phyloP scores from a whole-genome alignment of 208 protist species.

The Leishmania lainsoni region DNA sequence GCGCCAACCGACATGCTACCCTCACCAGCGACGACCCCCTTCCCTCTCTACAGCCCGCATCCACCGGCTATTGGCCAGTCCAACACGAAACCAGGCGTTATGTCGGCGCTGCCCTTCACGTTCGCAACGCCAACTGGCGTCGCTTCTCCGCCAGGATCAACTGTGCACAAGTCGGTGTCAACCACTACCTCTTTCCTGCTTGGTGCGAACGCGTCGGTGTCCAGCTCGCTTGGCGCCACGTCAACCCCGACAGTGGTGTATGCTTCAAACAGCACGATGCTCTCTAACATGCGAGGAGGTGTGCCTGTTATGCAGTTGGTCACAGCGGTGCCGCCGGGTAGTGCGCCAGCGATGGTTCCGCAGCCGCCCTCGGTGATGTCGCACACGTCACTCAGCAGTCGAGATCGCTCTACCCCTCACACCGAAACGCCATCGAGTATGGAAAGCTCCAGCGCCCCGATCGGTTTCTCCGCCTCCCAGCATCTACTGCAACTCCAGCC shows the following conservation, averaged over 20 bases:
- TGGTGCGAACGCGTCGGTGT: constrained; percentile 13
- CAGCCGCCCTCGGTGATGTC: constrained; percentile 21
- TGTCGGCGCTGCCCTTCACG: constrained; percentile 20
- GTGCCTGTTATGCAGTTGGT: constrained; percentile 27
- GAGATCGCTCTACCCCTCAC: constrained; percentile 18
- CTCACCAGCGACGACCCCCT: background rate
- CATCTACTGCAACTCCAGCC: background rate
- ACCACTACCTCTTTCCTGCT: constrained; percentile 12
- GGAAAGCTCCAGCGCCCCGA: constrained; percentile 12
- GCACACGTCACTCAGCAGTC: constrained; percentile 20
- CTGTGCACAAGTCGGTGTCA: background rate
- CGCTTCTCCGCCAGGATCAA: background rate
- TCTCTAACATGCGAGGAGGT: constrained; percentile 17
- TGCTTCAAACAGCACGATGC: constrained; percentile 12
- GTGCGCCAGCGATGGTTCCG: background rate
- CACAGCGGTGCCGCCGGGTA: constrained; percentile 2
- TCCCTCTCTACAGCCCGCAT: constrained; percentile 15
- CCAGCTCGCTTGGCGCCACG: constrained; percentile 20
- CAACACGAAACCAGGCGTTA: background rate
- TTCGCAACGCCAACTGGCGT: constrained; percentile 15
- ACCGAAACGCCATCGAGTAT: constrained; percentile 18
- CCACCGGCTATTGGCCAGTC: background rate
- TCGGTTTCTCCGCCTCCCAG: constrained; percentile 19
- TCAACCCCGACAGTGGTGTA: constrained; percentile 22
- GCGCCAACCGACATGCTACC: background rate